phyloP scores from a whole-genome alignment of 306 rosid species.

The Corylus avellana region DNA sequence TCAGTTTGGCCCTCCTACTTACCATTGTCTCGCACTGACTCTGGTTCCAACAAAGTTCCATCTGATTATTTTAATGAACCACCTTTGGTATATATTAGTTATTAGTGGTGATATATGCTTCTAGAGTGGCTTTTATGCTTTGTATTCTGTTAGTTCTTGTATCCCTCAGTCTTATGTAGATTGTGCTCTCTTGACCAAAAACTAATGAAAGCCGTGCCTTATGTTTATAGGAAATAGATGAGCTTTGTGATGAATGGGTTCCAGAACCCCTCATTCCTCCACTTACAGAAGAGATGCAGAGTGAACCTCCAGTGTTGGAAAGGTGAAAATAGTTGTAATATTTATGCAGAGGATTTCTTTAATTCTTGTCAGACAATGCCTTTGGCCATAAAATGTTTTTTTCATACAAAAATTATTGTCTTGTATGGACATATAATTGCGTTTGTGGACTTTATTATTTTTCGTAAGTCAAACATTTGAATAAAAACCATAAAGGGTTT shows the following conservation, averaged over 20 bases:
- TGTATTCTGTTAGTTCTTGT: background rate
- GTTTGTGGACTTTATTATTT: constrained; percentile 10
- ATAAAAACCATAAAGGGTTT: constrained; percentile 6
- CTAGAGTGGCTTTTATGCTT: background rate
- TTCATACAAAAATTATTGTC: background rate
- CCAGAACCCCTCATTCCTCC: constrained; percentile 94
- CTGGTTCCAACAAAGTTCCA: background rate
- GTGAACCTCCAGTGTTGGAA: constrained; percentile 87
- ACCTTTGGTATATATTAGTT: background rate
- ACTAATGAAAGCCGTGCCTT: constrained; percentile 9
- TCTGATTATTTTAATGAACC: background rate
- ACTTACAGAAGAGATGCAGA: constrained; percentile 60
- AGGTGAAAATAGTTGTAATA: constrained; percentile 54
- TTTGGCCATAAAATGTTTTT: background rate
- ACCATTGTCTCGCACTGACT: background rate
- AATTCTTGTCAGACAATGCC: background rate
- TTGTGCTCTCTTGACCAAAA: constrained; percentile 2
- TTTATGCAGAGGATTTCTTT: constrained; percentile 6
- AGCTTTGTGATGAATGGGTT: constrained; percentile 92
- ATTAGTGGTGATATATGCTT: background rate
- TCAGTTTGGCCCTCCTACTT: background rate
- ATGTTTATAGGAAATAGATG: constrained; percentile 78
- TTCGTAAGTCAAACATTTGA: constrained; percentile 8
- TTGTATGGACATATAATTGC: background rate
- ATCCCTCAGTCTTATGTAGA: constrained; percentile 2